Evolutionary conservation across 2,329 filamentous ascomycete genomes (phyloP).

Genomic region (Arachnopeziza araneosa): DNA sequence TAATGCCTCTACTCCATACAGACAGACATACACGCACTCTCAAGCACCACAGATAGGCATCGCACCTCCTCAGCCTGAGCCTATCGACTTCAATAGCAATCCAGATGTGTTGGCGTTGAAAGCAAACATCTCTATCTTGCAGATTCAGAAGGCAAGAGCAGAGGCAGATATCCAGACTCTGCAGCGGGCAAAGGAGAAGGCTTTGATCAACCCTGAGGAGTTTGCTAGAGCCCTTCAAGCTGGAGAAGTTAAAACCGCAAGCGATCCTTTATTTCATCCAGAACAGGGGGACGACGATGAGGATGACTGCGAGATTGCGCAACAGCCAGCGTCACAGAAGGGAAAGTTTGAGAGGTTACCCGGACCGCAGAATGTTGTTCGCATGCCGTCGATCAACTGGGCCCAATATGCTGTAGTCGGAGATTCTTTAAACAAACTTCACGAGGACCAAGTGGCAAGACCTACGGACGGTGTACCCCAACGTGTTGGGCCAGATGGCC

Average conservation of each 20-base stretch:
- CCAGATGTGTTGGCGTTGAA: slow-evolving; percentile 83
- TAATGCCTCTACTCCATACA: background rate
- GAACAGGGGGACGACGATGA: slow-evolving; percentile 30
- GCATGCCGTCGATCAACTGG: slow-evolving; percentile 91
- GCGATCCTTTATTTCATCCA: slow-evolving; percentile 18
- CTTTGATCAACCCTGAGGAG: slow-evolving; percentile 62
- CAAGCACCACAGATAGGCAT: slow-evolving; percentile 39
- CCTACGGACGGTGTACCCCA: slow-evolving; percentile 54
- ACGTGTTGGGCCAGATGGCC: slow-evolving; percentile 35
- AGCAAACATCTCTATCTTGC: slow-evolving; percentile 78
- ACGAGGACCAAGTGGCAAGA: slow-evolving; percentile 67
- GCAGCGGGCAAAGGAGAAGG: slow-evolving; percentile 63
- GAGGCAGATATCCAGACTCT: slow-evolving; percentile 68
- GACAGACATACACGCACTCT: slow-evolving; percentile 40
- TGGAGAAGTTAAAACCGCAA: slow-evolving; percentile 46
- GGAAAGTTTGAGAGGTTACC: slow-evolving; percentile 60
- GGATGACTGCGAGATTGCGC: background rate
- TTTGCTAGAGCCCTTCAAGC: slow-evolving; percentile 65
- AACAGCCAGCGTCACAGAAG: slow-evolving; percentile 1
- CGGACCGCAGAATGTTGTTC: slow-evolving; percentile 72
- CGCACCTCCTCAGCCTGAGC: slow-evolving; percentile 37
- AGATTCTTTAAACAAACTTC: slow-evolving; percentile 75
- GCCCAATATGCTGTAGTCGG: slow-evolving; percentile 88
- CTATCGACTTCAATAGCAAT: slow-evolving; percentile 59
- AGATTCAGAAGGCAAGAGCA: slow-evolving; percentile 77